These are phyloP conservation scores for Salix viminalis DNA, from an alignment of 345 rosid species.

Conservation along the genomic window DNA sequence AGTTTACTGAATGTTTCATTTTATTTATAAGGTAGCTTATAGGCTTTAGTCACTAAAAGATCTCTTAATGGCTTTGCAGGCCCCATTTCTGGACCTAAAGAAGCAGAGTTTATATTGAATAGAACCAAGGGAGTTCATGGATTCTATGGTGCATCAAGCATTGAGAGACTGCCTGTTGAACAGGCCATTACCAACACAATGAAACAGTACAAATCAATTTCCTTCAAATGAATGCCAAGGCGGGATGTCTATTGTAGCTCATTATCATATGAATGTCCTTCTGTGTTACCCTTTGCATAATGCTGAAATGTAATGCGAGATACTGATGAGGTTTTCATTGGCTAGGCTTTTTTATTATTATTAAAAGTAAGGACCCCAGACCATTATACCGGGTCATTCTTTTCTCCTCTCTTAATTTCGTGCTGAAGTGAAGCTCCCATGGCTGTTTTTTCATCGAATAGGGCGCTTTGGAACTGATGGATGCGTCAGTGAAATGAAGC, in stretches of 20 bases:
- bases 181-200: slow-evolving; percentile 70
- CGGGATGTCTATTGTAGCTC: neutral
- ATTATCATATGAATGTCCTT: no score
- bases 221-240: slow-evolving; percentile 41
- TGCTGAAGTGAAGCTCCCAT: no score
- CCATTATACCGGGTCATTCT: no score
- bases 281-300: neutral
- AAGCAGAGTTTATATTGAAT: slow-evolving; percentile 71
- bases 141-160: slow-evolving; percentile 95
- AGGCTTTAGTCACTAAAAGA: neutral
- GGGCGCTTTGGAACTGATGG: no score
- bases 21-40: neutral
- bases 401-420: no score
- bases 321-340: no score
- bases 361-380: no score
- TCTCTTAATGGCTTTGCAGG: slow-evolving; percentile 38
- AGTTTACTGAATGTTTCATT: neutral
- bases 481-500: no score
- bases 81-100: slow-evolving; percentile 74
- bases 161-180: slow-evolving; percentile 93
- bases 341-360: no score
- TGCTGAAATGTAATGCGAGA: no score
- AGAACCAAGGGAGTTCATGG: slow-evolving; percentile 81
- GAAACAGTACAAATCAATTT: slow-evolving; percentile 64
- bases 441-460: no score